These are phyloP conservation scores for Cenchrus fungigraminus DNA, from an alignment of 176 grass and related monocot genomes.

Conservation along the genomic window DNA sequence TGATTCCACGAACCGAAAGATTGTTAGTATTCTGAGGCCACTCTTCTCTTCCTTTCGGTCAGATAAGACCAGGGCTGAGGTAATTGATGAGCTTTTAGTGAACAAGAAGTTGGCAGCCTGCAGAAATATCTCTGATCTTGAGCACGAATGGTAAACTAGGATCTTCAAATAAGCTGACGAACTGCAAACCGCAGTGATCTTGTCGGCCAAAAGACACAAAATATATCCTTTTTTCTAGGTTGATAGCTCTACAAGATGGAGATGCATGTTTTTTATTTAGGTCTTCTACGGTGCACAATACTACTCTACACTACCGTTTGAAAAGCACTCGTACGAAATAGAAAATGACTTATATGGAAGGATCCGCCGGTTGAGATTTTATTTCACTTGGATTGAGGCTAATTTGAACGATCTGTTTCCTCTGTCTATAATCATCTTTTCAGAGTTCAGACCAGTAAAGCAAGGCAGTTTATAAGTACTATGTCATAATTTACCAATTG, in stretches of 20 bases:
- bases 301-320: too few species aligned
- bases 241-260: not conserved
- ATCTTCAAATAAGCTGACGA: conserved; percentile 1
- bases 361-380: not conserved
- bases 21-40: not conserved
- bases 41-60: conserved; percentile 27
- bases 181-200: not conserved
- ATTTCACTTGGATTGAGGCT: not conserved
- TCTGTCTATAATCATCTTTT: not conserved
- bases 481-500: not conserved
- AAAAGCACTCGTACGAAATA: too few species aligned
- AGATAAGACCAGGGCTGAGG: conserved; percentile 26
- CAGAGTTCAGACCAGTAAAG: not conserved
- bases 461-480: not conserved
- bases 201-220: not conserved
- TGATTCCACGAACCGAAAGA: conserved; percentile 25
- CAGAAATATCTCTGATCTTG: conserved; percentile 30
- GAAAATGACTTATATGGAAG: too few species aligned
- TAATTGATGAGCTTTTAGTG: conserved; percentile 40
- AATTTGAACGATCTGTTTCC: not conserved
- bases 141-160: not conserved
- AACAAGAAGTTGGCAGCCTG: not conserved
- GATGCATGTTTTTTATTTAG: not conserved
- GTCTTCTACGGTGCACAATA: too few species aligned
- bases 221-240: not conserved